phyloP scores from a whole-genome alignment of 2,329 filamentous ascomycete species.

The Penicillium nordicum region DNA sequence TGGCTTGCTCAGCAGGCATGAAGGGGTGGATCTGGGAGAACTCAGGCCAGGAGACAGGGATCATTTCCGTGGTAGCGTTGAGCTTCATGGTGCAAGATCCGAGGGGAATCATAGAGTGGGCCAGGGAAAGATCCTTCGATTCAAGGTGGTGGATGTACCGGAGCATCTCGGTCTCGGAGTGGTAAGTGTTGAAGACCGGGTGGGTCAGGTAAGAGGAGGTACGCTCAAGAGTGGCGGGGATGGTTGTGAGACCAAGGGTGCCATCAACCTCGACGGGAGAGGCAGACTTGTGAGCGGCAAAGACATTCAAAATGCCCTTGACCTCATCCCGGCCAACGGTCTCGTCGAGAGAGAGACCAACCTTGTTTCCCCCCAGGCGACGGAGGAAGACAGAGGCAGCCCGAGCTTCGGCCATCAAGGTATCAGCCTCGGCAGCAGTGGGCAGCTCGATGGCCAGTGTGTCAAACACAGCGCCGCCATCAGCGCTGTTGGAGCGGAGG shows the following conservation, averaged over 20 bases:
- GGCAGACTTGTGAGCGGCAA: conserved; percentile 46
- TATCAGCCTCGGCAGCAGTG: conserved; percentile 49
- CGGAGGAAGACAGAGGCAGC: conserved; percentile 61
- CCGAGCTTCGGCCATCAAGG: conserved; percentile 52
- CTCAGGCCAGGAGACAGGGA: conserved; percentile 71
- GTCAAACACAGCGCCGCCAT: conserved; percentile 68
- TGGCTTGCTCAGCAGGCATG: conserved; percentile 59
- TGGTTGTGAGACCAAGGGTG: conserved; percentile 39
- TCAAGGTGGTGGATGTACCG: conserved; percentile 91
- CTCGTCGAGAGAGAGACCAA: conserved; percentile 79
- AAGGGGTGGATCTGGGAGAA: conserved; percentile 82
- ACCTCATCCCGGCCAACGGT: conserved; percentile 58
- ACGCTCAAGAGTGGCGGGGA: conserved; percentile 60
- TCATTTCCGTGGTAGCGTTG: conserved; percentile 91
- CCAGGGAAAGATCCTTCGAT: conserved; percentile 88
- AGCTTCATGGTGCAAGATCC: conserved; percentile 99
- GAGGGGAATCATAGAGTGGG: conserved; percentile 96
- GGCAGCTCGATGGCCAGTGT: conserved; percentile 67
- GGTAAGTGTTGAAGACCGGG: conserved; percentile 90
- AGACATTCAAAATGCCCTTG: conserved; percentile 55
- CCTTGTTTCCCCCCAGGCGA: conserved; percentile 55
- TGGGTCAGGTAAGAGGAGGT: conserved; percentile 77
- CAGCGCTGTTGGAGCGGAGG: conserved; percentile 53
- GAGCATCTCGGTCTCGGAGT: conserved; percentile 90
- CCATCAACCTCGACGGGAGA: conserved; percentile 33